phyloP scores from a whole-genome alignment of 1,139 yeast species.

The Sugiyamaella castrensis region DNA sequence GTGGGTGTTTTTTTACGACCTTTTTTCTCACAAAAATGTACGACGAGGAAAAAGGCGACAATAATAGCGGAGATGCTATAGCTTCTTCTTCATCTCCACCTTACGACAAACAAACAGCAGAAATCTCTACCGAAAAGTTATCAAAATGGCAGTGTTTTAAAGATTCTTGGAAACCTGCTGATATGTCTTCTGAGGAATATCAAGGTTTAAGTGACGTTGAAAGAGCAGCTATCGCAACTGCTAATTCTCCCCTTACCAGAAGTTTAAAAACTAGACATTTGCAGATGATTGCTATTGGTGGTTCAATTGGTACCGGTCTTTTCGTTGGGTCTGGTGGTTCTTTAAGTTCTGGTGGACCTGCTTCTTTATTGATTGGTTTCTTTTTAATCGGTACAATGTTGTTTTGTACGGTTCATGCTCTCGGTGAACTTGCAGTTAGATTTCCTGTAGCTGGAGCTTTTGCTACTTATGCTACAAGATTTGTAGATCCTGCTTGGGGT shows the following conservation, averaged over 20 bases:
- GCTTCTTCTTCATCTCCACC: background rate
- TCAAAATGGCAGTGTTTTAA: constrained; percentile 26
- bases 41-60: constrained; percentile 2
- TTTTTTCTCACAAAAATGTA: constrained; percentile 1
- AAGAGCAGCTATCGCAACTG: constrained; percentile 35
- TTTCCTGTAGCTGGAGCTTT: constrained; percentile 65
- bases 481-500: constrained; percentile 64
- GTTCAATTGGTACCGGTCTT: constrained; percentile 77
- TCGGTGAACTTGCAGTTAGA: constrained; percentile 61
- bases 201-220: constrained; percentile 32
- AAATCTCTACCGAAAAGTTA: background rate
- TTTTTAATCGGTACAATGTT: constrained; percentile 43
- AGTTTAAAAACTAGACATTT: constrained; percentile 62
- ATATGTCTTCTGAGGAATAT: constrained; percentile 25
- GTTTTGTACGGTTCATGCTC: constrained; percentile 55
- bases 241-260: constrained; percentile 68
- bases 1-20: background rate
- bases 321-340: constrained; percentile 67
- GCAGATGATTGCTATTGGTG: constrained; percentile 87
- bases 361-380: constrained; percentile 59
- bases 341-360: constrained; percentile 61
- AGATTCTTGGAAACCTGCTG: constrained; percentile 33
- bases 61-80: background rate
- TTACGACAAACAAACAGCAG: constrained; percentile 6
- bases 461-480: constrained; percentile 50